Evolutionary conservation across 2,329 filamentous ascomycete species (phyloP), one percentile per base, ranked within the genome.

Genomic region (Seiridium unicorne): DNA sequence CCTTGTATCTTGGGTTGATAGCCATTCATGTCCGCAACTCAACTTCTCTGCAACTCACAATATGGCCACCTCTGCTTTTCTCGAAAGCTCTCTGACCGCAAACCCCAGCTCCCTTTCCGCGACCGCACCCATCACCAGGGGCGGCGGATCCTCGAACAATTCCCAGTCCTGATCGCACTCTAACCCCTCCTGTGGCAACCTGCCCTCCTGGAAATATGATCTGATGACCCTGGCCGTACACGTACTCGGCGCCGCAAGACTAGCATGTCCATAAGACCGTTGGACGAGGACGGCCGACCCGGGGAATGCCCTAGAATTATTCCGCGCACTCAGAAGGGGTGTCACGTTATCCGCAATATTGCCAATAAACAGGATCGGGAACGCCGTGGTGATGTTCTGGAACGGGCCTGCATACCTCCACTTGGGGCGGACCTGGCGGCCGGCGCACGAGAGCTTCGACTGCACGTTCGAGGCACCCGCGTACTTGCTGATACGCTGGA

Each of bases 281-380:
- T 60, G 53, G 7, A 57, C 57, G 7, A 62, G 47, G 38, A 62
- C 53, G 26, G 55, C 60, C n/a, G 60, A 51, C 11, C 60, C 60
- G n/a, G 60, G 60, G 35, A 61, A 61, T 9, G 9, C 51, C 26
- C 35, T 38, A 11, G 60, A 55, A 38, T 61, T 61, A 51, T 55
- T 58, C 40, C 57, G 44, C 34, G 60, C 44, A 2, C 49, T 55
- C 2, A 8, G 44, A 3, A 61, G 48, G 8, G 81, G 81, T 0
- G 81, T 84, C 3, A 84, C 80, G 1, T 81, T 81, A 53, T 84
- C 82, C 3, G 79, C 74, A 0, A 77, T 80, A 61, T 81, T 83
- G 53, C 76, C 78, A 13, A 83, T 71, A 62, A 81, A 81, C 1
- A 84, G 72, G 40, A 84, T 73, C 0, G 81, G 81, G 60, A 78